Conservation (phyloP, 2,329 filamentous ascomycete genomes). For the Thielaviopsis ethacetica region DNA sequence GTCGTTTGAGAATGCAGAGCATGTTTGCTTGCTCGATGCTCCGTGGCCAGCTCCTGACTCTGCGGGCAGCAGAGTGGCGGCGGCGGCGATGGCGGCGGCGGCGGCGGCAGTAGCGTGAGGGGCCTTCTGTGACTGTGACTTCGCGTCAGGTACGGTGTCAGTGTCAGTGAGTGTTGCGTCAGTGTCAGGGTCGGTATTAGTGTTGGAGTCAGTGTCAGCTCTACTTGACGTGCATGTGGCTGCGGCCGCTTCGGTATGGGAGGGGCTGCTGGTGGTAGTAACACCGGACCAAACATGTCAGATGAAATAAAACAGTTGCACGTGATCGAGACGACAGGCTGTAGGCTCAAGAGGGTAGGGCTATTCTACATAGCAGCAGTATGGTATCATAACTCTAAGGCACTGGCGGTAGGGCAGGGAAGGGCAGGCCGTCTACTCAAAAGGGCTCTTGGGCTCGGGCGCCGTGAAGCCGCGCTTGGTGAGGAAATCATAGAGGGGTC, state of each 20-base stretch:
- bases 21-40: background rate
- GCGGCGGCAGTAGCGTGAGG: too few relatives aligned
- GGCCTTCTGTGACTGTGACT: too few relatives aligned
- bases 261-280: background rate
- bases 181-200: too few relatives aligned
- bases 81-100: too few relatives aligned
- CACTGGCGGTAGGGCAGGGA: too few relatives aligned
- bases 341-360: too few relatives aligned
- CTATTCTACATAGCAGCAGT: too few relatives aligned
- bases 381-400: too few relatives aligned
- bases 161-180: background rate
- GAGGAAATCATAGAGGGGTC: constrained; percentile 24
- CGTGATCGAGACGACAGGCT: background rate
- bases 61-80: background rate
- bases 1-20: background rate
- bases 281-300: background rate
- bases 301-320: background rate
- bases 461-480: background rate
- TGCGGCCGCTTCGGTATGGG: too few relatives aligned
- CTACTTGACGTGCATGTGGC: too few relatives aligned
- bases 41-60: background rate
- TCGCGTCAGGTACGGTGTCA: too few relatives aligned
- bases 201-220: too few relatives aligned
- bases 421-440: background rate
- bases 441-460: background rate